phyloP scores from a whole-genome alignment of 2,329 filamentous ascomycete genomes.

The Fusarium nygamai region DNA sequence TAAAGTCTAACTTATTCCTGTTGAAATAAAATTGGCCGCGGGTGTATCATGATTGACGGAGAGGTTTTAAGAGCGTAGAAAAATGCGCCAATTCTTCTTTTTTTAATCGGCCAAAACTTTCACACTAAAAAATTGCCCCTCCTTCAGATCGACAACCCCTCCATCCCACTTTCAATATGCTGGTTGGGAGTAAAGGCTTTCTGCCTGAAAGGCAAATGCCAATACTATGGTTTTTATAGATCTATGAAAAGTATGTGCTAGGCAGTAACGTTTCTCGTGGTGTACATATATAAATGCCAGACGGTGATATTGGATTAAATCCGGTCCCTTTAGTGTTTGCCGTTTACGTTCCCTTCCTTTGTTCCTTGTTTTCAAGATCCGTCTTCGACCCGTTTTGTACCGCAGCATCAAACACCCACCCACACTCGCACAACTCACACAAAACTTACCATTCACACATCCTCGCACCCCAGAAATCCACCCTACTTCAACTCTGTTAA shows the following conservation, averaged over 20 bases:
- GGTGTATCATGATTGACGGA: not conserved
- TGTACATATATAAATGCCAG: no score
- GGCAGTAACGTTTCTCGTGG: not conserved
- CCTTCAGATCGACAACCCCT: slow-evolving; percentile 21
- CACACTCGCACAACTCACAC: slow-evolving; percentile 34
- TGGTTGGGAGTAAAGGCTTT: slow-evolving; percentile 18
- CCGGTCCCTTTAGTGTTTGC: not conserved
- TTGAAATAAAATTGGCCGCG: not conserved
- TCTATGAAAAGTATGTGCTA: not conserved
- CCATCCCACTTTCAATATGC: slow-evolving; percentile 4
- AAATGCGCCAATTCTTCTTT: not conserved
- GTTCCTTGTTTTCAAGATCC: slow-evolving; percentile 20
- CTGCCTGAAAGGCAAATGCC: slow-evolving; percentile 26
- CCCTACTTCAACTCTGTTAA: slow-evolving; percentile 12
- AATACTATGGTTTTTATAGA: not conserved
- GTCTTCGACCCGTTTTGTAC: slow-evolving; percentile 38
- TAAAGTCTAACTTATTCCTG: not conserved
- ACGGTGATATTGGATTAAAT: not conserved
- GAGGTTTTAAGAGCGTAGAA: not conserved
- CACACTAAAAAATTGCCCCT: slow-evolving; percentile 21
- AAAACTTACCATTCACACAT: slow-evolving; percentile 33
- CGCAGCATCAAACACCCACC: slow-evolving; percentile 35
- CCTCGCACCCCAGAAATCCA: not conserved
- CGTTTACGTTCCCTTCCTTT: not conserved
- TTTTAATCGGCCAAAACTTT: not conserved